These are phyloP conservation scores for Solanum bulbocastanum DNA, from an alignment of 257 asterid species.

Conservation along the genomic window DNA sequence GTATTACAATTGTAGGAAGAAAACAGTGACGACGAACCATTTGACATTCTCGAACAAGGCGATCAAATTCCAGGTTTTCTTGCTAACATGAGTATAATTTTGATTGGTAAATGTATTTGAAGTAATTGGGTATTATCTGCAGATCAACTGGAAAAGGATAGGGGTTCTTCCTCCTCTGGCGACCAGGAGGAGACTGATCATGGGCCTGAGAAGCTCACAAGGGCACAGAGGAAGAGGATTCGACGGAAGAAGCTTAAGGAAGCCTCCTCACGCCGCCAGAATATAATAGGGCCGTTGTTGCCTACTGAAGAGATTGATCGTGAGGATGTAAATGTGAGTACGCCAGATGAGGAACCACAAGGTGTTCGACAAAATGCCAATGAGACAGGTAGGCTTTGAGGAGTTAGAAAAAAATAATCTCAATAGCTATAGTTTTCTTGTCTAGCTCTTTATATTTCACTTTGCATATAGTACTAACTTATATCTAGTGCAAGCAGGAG, in stretches of 20 bases:
- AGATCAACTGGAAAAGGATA: slow-evolving; percentile 31
- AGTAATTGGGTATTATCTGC: neutral
- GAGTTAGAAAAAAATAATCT: neutral
- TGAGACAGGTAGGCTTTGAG: neutral
- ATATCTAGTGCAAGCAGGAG: neutral
- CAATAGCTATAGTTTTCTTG: neutral
- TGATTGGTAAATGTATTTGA: neutral
- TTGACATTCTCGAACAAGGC: neutral
- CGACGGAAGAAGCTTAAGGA: slow-evolving; percentile 62
- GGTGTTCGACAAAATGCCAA: slow-evolving; percentile 45
- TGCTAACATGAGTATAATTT: neutral
- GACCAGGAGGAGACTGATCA: slow-evolving; percentile 4
- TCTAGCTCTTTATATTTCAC: neutral
- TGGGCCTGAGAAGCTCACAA: slow-evolving; percentile 32
- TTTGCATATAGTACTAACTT: neutral
- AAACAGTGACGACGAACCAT: slow-evolving; percentile 7
- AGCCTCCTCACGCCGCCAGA: slow-evolving; percentile 32
- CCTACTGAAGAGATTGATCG: slow-evolving; percentile 5
- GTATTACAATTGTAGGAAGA: slow-evolving; percentile 11
- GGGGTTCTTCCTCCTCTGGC: slow-evolving; percentile 15
- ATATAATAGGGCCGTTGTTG: slow-evolving; percentile 53
- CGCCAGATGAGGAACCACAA: slow-evolving; percentile 3
- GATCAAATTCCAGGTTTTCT: slow-evolving; percentile 36
- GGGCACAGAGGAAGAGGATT: slow-evolving; percentile 77
- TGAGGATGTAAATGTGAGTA: neutral